Base-by-base conservation (phyloP, 192 early-diverging fungal genomes). In the Podila horticola region DNA sequence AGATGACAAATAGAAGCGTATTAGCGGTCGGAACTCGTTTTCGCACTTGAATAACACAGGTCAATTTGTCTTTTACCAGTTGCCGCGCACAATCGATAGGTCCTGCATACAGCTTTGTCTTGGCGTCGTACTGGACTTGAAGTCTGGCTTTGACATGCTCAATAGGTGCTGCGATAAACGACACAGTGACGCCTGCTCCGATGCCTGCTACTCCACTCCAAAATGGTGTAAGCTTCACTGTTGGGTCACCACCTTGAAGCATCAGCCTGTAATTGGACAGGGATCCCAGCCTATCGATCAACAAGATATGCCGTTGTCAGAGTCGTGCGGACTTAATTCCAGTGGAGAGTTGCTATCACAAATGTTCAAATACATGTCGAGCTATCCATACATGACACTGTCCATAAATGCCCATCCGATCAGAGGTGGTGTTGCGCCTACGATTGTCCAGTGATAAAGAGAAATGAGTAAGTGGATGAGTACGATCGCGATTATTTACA, bases 381-480 rank as follows among this genome's bases (percentile, higher is more conserved):
- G 5, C 17, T 50, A 64, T 31, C 29, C 82, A 82, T 84, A 88
- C 89, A 89, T 89, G 38, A 89, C 75, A 72, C 88, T 89, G 58
- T 97, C 95, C 95, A 97, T 96, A 60, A 94, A 85, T 3, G 92
- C 90, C 95, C 95, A 98, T 15, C 97, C 97, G 59, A 98, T 73
- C 57, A 98, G 79, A 22, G 97, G 97, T 12, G 95, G 95, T 26
- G 94, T 96, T 17, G 96, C 95, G 52, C 97, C 83, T 84, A 79
- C 3, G 13, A 24, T 73, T 45, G 11, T 4, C 24, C 38, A 61
- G 59, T 9, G 52, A 11, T 22, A 55, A 55, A 24, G 52, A 28
- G 15, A 29, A 51, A 33, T 30, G 22, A 22, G 31, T 19, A 58
- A 29, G 22, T 38, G 58, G 45, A 28, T 10, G 58, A 20, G 11